Percentiles rank a stretch among this genome's conserved stretches.
These are phyloP conservation scores for Macrophomina phaseolina DNA, from an alignment of 2,329 filamentous ascomycete species.

Conservation along the genomic window DNA sequence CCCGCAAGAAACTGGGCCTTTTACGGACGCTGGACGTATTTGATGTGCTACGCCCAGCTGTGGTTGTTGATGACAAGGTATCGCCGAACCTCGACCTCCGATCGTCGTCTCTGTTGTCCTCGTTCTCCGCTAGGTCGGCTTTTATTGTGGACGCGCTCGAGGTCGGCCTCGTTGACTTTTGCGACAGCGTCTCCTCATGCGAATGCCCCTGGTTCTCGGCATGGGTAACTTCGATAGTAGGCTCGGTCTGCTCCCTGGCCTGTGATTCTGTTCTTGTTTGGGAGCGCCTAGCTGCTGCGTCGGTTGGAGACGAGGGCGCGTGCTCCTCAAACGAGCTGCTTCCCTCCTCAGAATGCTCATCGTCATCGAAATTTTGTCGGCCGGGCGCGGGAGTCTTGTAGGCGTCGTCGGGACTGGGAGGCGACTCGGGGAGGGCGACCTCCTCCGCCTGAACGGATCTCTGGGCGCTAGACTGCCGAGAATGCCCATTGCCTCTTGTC, in stretches of 20 bases:
- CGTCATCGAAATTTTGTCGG: conserved; percentile 33
- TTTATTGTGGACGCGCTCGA: conserved; percentile 49
- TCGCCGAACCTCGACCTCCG: conserved; percentile 13
- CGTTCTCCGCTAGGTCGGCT: conserved; percentile 19
- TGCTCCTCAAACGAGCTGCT: conserved; percentile 40
- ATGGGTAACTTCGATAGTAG: conserved; percentile 20
- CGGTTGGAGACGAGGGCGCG: conserved; percentile 51
- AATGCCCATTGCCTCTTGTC: conserved; percentile 5
- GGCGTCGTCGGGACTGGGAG: conserved; percentile 48
- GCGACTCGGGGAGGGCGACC: conserved; percentile 37
- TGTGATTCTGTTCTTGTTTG: conserved; percentile 29
- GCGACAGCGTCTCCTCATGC: conserved; percentile 19
- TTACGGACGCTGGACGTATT: conserved; percentile 35
- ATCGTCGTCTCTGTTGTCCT: conserved; percentile 8
- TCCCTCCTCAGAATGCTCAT: conserved; percentile 38
- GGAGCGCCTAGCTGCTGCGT: conserved; percentile 47
- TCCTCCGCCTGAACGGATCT: conserved; percentile 26
- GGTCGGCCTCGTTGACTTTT: conserved; percentile 33
- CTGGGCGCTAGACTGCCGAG: conserved; percentile 10
- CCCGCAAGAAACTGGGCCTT: conserved; percentile 62
- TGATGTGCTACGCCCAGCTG: conserved; percentile 3
- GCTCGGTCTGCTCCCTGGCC: conserved; percentile 18
- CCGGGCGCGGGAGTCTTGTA: conserved; percentile 49
- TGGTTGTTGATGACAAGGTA: not conserved
- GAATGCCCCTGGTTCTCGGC: conserved; percentile 24